Conservation (phyloP, 2,329 filamentous ascomycete genomes). For the Fusarium domesticum region DNA sequence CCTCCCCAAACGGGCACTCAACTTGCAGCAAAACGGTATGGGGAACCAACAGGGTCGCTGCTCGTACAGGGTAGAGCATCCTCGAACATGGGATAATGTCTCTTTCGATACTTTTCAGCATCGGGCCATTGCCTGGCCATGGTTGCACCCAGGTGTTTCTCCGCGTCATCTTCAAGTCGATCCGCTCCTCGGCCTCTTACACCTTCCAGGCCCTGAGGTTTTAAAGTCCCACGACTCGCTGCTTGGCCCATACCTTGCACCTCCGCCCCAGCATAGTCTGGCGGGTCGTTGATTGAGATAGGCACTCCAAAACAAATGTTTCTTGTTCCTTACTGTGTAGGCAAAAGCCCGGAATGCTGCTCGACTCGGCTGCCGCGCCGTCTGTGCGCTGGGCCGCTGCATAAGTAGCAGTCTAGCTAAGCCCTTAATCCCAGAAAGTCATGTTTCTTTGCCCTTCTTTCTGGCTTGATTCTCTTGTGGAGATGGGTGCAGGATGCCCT, state of each 20-base stretch:
- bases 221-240: constrained; percentile 14
- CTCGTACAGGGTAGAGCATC: constrained; percentile 10
- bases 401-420: constrained; percentile 15
- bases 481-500: constrained; percentile 7
- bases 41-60: constrained; percentile 23
- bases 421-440: constrained; percentile 14
- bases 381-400: constrained; percentile 23
- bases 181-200: constrained; percentile 4
- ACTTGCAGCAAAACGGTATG: constrained; percentile 12
- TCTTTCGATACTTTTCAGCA: constrained; percentile 22
- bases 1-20: constrained; percentile 17
- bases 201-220: constrained; percentile 10
- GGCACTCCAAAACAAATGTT: constrained; percentile 5
- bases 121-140: constrained; percentile 20
- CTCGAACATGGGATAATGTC: constrained; percentile 18
- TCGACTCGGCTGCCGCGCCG: constrained; percentile 23
- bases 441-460: constrained; percentile 23
- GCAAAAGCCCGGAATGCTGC: constrained; percentile 14
- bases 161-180: constrained; percentile 13
- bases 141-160: constrained; percentile 11
- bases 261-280: neutral
- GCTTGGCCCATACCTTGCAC: constrained; percentile 18
- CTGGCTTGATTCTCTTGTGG: constrained; percentile 23
- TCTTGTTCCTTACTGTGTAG: constrained; percentile 1
- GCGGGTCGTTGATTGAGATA: too few species aligned